Evolutionary conservation across 2,329 filamentous ascomycete species (phyloP).

Genomic region (Hymenoscyphus scutula): DNA sequence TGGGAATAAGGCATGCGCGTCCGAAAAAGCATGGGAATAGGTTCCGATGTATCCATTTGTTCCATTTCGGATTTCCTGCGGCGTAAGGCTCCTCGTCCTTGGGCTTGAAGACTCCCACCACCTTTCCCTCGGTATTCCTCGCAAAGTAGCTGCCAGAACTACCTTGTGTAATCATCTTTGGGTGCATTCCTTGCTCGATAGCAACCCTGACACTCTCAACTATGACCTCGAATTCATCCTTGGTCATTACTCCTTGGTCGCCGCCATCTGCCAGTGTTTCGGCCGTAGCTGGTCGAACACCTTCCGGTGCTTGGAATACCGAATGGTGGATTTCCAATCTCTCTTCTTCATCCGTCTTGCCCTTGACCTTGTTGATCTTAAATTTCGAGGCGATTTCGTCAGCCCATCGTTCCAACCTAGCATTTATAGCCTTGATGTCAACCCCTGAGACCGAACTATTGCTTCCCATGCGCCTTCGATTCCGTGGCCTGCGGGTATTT

Average conservation of each 20-base stretch:
- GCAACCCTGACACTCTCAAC: slow-evolving; percentile 88
- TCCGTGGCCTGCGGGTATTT: slow-evolving; percentile 46
- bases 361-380: slow-evolving; percentile 77
- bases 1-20: slow-evolving; percentile 89
- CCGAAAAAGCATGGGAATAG: slow-evolving; percentile 97
- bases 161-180: slow-evolving; percentile 93
- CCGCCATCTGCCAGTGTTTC: slow-evolving; percentile 64
- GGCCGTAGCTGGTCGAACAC: slow-evolving; percentile 74
- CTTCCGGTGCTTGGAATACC: slow-evolving; percentile 91
- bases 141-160: slow-evolving; percentile 99
- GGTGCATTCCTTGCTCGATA: slow-evolving; percentile 87
- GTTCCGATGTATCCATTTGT: slow-evolving; percentile 98
- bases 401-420: slow-evolving; percentile 90
- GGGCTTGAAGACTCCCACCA: slow-evolving; percentile 97
- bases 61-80: slow-evolving; percentile 97
- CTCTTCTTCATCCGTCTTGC: slow-evolving; percentile 74
- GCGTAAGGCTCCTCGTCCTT: slow-evolving; percentile 99
- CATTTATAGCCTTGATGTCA: slow-evolving; percentile 97
- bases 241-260: slow-evolving; percentile 67
- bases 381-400: slow-evolving; percentile 98
- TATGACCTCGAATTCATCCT: slow-evolving; percentile 78
- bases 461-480: slow-evolving; percentile 55
- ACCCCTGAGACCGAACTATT: slow-evolving; percentile 73
- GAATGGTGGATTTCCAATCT: slow-evolving; percentile 94
- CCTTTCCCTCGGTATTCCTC: slow-evolving; percentile 83